Conservation (phyloP, 176 grass and related monocot genomes). For the Rhynchospora breviuscula region DNA sequence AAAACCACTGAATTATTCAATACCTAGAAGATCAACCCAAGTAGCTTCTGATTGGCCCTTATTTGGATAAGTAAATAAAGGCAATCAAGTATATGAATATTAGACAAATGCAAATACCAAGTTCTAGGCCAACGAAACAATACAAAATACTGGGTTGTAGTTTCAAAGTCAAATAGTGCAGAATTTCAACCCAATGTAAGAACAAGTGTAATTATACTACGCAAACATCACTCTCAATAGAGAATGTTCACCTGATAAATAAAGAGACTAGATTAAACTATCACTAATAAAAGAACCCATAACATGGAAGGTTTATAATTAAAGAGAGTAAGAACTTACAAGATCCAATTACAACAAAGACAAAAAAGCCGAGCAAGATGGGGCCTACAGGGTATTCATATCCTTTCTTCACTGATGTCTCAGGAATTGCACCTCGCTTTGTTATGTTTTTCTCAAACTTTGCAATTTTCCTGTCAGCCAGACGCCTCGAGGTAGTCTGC, state of each 20-base stretch:
- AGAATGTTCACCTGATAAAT: not conserved
- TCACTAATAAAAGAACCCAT: not conserved
- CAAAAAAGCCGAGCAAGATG: constrained; percentile 64
- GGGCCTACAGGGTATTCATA: constrained; percentile 68
- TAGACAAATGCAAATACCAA: not conserved
- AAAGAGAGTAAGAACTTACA: constrained; percentile 49
- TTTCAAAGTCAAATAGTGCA: not conserved
- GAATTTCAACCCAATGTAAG: not conserved
- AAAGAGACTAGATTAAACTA: not conserved
- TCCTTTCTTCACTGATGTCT: constrained; percentile 59
- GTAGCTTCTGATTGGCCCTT: not conserved
- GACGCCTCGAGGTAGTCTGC: constrained; percentile 80
- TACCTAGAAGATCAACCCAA: not conserved
- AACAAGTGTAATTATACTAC: not conserved
- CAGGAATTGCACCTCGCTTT: constrained; percentile 73
- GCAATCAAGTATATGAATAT: not conserved
- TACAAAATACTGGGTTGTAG: not conserved
- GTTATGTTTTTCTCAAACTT: constrained; percentile 80
- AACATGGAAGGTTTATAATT: not conserved
- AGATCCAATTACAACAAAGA: constrained; percentile 80
- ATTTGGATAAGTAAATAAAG: not conserved
- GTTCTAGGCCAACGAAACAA: not conserved
- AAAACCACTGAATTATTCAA: not conserved
- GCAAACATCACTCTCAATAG: not conserved
- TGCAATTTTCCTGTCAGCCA: constrained; percentile 58